A percentile compares a stretch with the other conserved stretches of the same genome.
Evolutionary conservation across 2,329 filamentous ascomycete genomes (phyloP).

Genomic region (Aspergillus ruber): DNA sequence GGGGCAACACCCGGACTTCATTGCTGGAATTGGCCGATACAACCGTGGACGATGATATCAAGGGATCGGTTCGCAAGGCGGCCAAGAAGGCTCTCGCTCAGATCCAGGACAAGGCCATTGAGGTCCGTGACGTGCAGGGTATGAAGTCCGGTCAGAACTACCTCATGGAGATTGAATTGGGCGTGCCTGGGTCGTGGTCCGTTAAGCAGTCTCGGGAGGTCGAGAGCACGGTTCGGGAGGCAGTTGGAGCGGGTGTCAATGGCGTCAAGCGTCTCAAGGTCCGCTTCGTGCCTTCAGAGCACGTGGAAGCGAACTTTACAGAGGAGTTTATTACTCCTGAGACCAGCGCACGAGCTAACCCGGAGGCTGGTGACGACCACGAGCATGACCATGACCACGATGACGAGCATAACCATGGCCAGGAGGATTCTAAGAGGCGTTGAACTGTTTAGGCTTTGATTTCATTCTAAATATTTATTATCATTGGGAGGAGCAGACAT

Average conservation of each 20-base stretch:
- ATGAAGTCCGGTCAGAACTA: slow-evolving; percentile 97
- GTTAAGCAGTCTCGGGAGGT: slow-evolving; percentile 62
- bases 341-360: slow-evolving; percentile 50
- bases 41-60: slow-evolving; percentile 78
- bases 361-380: slow-evolving; percentile 44
- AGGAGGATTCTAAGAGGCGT: slow-evolving; percentile 17
- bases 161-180: slow-evolving; percentile 81
- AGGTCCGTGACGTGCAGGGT: slow-evolving; percentile 73
- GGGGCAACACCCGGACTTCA: slow-evolving; percentile 73
- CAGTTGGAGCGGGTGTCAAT: slow-evolving; percentile 68
- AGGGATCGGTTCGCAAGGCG: slow-evolving; percentile 62
- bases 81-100: slow-evolving; percentile 53
- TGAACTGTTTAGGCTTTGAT: slow-evolving; percentile 5
- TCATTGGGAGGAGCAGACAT: background rate
- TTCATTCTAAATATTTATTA: background rate
- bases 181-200: slow-evolving; percentile 69
- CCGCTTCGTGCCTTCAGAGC: slow-evolving; percentile 69
- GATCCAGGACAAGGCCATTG: slow-evolving; percentile 52
- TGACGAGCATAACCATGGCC: slow-evolving; percentile 37
- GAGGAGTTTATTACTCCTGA: slow-evolving; percentile 73
- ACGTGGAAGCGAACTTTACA: slow-evolving; percentile 50
- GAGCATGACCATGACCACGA: slow-evolving; percentile 21
- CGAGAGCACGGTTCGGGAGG: slow-evolving; percentile 66
- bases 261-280: slow-evolving; percentile 79
- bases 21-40: slow-evolving; percentile 87